Evolutionary conservation across 1,139 yeast genomes (phyloP), one percentile per base, ranked within the genome.

Genomic region (Debaryomyces subglobosus): DNA sequence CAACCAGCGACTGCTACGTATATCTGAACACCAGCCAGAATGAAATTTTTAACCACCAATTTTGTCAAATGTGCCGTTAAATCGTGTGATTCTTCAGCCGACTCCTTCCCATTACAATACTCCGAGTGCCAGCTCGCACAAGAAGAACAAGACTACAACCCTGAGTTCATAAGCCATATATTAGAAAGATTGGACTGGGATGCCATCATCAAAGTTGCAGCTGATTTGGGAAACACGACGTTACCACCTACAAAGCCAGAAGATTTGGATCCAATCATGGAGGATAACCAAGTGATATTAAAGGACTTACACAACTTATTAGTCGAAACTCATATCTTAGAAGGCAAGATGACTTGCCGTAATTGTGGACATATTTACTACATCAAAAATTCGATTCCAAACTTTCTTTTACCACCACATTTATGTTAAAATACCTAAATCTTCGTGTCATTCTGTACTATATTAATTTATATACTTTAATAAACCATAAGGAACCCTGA

Each of bases 11-110:
- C 35, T 25, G 25, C 32, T 40, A 12, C 36, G n/a, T 13, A 39
- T 29, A 24, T 18, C 24, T 24, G 27, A 29, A 18, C 15, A 9
- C 18, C 27, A 5, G 16, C 16, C 27, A 53, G 8, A 33, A 92
- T 94, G 99, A 94, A 94, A 73, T 85, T 94, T 61, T 74, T 94
- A 39, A 92, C 99, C 29, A 89, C 98, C 38, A 94, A 95, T 68
- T 95, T 94, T 67, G 96, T 94, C 53, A 91, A 88, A 66, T 94
- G 99, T 68, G 94, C 98, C 0, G 89, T 91, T 53, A 85, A 87
- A 61, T 63, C 83, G 5, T 94, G 99, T 63, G 89, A 86, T 49
- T 72, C 84, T 25, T 80, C 94, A 8, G 79, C 82, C 27, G 82
- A 84, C 5, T 82, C 96, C 16, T 94, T 91, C 64, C 99, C 99